phyloP scores from a whole-genome alignment of 495 filamentous ascomycete genomes.

The Penicillium dipodomyicola region DNA sequence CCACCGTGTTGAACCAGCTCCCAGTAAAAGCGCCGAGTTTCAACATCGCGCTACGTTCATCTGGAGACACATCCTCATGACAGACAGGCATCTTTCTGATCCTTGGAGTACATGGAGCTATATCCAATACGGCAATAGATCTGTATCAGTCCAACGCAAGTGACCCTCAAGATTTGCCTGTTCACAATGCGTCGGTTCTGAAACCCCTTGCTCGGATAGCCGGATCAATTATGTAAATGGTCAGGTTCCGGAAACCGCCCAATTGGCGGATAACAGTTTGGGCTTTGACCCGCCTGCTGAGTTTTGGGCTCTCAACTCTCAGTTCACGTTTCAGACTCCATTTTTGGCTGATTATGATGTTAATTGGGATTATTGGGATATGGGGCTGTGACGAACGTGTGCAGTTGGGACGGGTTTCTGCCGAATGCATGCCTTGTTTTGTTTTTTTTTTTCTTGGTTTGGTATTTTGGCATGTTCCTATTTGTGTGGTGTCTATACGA shows the following conservation, averaged over 20 bases:
- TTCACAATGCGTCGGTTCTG: not conserved
- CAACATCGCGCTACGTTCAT: conserved; percentile 2
- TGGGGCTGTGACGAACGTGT: not conserved
- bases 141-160: conserved; percentile 1
- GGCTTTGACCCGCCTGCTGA: conserved; percentile 10
- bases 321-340: conserved; percentile 12
- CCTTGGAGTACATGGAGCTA: conserved; percentile 17
- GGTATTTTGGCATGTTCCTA: not conserved
- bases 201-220: conserved; percentile 28
- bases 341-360: conserved; percentile 14
- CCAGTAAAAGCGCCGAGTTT: not conserved
- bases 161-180: not conserved
- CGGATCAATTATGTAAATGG: conserved; percentile 29
- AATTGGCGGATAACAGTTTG: not conserved
- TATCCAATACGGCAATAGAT: conserved; percentile 11
- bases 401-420: not conserved
- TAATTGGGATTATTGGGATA: conserved; percentile 8
- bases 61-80: conserved; percentile 16
- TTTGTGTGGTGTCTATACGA: not conserved
- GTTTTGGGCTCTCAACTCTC: conserved; percentile 15
- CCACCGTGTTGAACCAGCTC: conserved; percentile 7
- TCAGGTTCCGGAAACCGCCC: not conserved
- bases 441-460: not conserved
- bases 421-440: not conserved
- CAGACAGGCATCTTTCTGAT: conserved; percentile 20